Percentiles rank a stretch among this genome's conserved stretches.
Evolutionary conservation across 768 basidiomycete genomes (phyloP).

Genomic region (Amanita phalloides): DNA sequence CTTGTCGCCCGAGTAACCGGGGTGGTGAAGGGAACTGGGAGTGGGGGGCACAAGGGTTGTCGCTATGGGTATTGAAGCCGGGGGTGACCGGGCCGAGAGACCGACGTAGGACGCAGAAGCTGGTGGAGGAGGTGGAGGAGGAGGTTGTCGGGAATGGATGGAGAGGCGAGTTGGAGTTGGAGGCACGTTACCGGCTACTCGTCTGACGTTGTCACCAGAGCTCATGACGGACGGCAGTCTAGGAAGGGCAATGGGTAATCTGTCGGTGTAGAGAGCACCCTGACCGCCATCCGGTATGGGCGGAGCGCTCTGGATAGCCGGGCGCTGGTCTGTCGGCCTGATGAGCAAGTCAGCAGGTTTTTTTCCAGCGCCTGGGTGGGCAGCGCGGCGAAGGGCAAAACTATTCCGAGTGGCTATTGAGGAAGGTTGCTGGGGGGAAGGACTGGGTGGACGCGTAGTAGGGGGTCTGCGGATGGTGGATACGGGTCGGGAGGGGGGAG

Average conservation of each 20-base stretch:
- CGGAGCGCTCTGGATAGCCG: constrained; percentile 70
- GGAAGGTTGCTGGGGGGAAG: constrained; percentile 17
- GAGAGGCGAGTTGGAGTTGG: constrained; percentile 62
- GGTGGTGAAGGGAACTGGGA: constrained; percentile 52
- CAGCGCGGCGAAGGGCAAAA: constrained; percentile 66
- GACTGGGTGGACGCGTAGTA: constrained; percentile 22
- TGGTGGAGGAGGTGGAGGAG: constrained; percentile 10
- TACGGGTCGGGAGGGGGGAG: constrained; percentile 5
- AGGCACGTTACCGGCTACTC: constrained; percentile 52
- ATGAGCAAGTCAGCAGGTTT: constrained; percentile 77
- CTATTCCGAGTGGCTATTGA: constrained; percentile 28
- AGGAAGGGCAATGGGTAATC: constrained; percentile 55
- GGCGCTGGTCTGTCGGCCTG: constrained; percentile 54
- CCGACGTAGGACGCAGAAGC: constrained; percentile 17
- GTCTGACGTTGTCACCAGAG: constrained; percentile 31
- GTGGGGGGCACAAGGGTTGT: constrained; percentile 57
- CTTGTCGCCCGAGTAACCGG: constrained; percentile 53
- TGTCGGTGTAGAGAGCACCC: constrained; percentile 27
- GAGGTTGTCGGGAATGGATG: constrained; percentile 25
- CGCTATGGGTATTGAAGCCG: constrained; percentile 60
- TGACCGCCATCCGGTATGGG: constrained; percentile 47
- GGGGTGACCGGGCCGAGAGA: constrained; percentile 34
- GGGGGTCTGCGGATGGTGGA: constrained; percentile 18
- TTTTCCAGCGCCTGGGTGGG: constrained; percentile 44
- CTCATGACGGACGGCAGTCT: constrained; percentile 45